phyloP scores from a whole-genome alignment of 768 basidiomycete species.

The Mycena olivaceomarginata region DNA sequence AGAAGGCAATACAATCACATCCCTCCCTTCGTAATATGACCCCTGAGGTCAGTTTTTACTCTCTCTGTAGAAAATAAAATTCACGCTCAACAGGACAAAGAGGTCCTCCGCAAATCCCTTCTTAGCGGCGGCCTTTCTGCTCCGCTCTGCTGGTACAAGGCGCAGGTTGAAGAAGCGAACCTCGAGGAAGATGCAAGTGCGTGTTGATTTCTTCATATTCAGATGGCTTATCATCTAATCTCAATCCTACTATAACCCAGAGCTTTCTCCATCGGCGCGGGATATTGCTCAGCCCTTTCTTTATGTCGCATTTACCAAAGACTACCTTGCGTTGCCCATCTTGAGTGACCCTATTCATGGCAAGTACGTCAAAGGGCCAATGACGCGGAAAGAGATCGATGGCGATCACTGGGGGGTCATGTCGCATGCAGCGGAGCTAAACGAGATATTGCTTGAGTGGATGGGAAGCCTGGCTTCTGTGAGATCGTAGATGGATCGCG shows the following conservation, averaged over 20 bases:
- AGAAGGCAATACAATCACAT: slow-evolving; percentile 51
- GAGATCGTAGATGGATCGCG: background rate
- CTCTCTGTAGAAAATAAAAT: background rate
- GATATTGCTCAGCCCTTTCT: slow-evolving; percentile 4
- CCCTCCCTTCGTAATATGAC: slow-evolving; percentile 55
- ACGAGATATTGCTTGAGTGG: slow-evolving; percentile 17
- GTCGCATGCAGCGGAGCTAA: slow-evolving; percentile 31
- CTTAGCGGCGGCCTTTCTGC: slow-evolving; percentile 53
- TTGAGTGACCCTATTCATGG: background rate
- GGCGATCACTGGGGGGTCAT: slow-evolving; percentile 27
- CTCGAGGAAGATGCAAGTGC: slow-evolving; percentile 59
- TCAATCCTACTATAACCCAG: background rate
- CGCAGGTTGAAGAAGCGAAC: slow-evolving; percentile 50
- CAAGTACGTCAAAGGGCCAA: slow-evolving; percentile 10
- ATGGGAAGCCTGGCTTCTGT: background rate
- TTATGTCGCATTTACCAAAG: slow-evolving; percentile 24
- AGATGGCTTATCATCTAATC: background rate
- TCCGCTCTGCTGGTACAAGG: slow-evolving; percentile 61
- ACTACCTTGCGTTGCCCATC: background rate
- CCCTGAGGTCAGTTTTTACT: slow-evolving; percentile 49
- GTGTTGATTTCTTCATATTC: slow-evolving; percentile 14
- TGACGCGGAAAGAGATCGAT: slow-evolving; percentile 20
- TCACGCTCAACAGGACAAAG: slow-evolving; percentile 50
- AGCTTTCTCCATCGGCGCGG: background rate
- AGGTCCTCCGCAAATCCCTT: slow-evolving; percentile 43